Evolutionary conservation across 768 basidiomycete species (phyloP), one percentile per base, ranked within the genome.

Genomic region (Serpula lacrymans): DNA sequence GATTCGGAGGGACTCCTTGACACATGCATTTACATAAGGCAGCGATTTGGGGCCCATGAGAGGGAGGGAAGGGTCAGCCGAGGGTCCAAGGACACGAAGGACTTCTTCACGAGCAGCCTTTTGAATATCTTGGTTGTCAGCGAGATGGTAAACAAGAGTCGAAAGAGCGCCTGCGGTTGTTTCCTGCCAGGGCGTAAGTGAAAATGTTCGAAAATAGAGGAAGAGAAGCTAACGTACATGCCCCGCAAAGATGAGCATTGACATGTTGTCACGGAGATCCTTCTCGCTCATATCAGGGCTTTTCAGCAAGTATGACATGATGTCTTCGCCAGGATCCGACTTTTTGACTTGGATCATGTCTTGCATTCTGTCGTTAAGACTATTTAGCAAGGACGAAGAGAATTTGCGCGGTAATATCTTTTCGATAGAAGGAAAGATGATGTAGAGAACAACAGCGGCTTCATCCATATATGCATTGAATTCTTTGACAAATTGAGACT

Each of bases 161-260:
- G 66, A 59, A 18, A 69, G 51, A 11, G 63, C 65, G 16, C 68
- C 66, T 5, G 67, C 57, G 3, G 65, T 65, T 1, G 65, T 70
- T 32, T 67, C 66, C 64, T 67, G 35, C 17, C 12, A 44, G 10
- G 2, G 27, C 37, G 18, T 6, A 13, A 40, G 20, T 41, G 9
- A 22, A 17, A 22, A 34, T 9, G 20, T 21, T 20, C 14, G 12
- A 33, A 29, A 24, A 28, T 8, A 8, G 11, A 7, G n/a, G 12
- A 6, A 13, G 20, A 28, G 7, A 23, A 26, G 17, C 13, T 10
- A 37, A 48, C 60, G 21, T 37, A 69, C 66, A 46, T 69, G 67
- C 0, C 69, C 67, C 5, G 63, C 67, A 12, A 61, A 58, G 49
- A 69, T 69, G 2, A 67, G 46, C 25, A 64, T 52, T 18, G 59